Evolutionary conservation across 495 filamentous ascomycete species (phyloP).

Genomic region (Daldinia decipiens): DNA sequence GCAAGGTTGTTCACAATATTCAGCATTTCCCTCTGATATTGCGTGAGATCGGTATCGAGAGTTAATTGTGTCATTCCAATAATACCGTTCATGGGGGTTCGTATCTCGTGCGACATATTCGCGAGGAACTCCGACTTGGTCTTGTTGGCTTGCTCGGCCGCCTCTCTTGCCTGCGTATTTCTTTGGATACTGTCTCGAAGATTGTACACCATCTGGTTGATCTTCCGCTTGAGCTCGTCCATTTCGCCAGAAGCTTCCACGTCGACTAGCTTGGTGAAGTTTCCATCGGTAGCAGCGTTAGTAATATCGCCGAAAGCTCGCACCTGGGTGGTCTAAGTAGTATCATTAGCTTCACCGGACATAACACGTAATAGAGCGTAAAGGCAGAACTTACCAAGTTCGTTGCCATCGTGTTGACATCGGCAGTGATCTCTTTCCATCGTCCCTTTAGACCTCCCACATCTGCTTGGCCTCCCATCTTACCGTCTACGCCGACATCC

Average conservation of each 20-base stretch:
- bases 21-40: slow-evolving; percentile 97
- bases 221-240: slow-evolving; percentile 99
- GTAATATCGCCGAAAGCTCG: slow-evolving; percentile 98
- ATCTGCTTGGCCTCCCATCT: slow-evolving; percentile 98
- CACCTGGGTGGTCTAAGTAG: slow-evolving; percentile 83
- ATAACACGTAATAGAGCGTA: background rate
- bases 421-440: slow-evolving; percentile 98
- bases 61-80: slow-evolving; percentile 98
- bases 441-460: slow-evolving; percentile 92
- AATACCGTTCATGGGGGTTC: slow-evolving; percentile 90
- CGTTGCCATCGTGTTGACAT: slow-evolving; percentile 99
- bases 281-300: slow-evolving; percentile 93
- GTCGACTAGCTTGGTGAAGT: slow-evolving; percentile 97
- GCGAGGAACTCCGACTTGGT: slow-evolving; percentile 99
- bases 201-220: slow-evolving; percentile 99
- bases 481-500: slow-evolving; percentile 97
- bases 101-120: slow-evolving; percentile 99
- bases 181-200: slow-evolving; percentile 95
- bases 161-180: slow-evolving; percentile 96
- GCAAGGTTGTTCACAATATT: slow-evolving; percentile 98
- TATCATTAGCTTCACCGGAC: slow-evolving; percentile 17
- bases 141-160: slow-evolving; percentile 95
- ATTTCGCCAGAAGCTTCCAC: slow-evolving; percentile 98
- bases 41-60: slow-evolving; percentile 92
- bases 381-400: slow-evolving; percentile 68